phyloP scores from a whole-genome alignment of 2,329 filamentous ascomycete genomes.

The Fusarium annulatum region DNA sequence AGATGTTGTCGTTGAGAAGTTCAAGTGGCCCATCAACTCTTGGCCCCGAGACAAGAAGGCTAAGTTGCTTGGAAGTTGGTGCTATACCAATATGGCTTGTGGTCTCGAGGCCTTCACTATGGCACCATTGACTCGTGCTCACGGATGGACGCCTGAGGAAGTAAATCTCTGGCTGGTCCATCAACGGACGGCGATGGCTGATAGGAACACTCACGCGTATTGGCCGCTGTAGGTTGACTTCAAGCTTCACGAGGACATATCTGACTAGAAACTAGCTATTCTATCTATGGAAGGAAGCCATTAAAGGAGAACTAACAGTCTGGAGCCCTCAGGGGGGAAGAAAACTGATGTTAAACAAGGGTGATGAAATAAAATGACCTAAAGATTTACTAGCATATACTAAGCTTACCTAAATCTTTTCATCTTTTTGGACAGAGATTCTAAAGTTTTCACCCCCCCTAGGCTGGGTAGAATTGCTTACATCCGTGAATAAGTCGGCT shows the following conservation, averaged over 20 bases:
- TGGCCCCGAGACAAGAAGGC: conserved; percentile 31
- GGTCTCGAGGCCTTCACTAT: conserved; percentile 37
- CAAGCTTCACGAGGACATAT: background rate
- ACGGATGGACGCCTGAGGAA: conserved; percentile 24
- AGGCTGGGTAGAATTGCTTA: too few species aligned
- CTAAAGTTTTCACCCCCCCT: background rate
- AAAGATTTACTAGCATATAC: background rate
- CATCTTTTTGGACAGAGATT: too few species aligned
- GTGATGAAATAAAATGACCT: too few species aligned
- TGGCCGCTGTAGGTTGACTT: conserved; percentile 24
- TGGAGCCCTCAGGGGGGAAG: background rate
- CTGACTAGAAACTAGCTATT: conserved; percentile 5
- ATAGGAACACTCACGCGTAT: conserved; percentile 17
- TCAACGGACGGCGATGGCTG: conserved; percentile 22
- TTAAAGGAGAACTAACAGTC: background rate
- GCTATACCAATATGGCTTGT: conserved; percentile 14
- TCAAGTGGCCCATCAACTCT: conserved; percentile 36
- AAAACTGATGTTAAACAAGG: background rate
- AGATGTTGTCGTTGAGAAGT: conserved; percentile 21
- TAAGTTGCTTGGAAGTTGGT: conserved; percentile 35
- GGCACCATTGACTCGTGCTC: conserved; percentile 27
- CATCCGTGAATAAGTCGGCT: background rate
- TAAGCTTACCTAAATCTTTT: background rate
- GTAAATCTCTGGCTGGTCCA: conserved; percentile 22
- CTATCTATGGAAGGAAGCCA: conserved; percentile 18